Base-by-base conservation (phyloP, 2,329 filamentous ascomycete genomes). In the Beauveria brongniartii region DNA sequence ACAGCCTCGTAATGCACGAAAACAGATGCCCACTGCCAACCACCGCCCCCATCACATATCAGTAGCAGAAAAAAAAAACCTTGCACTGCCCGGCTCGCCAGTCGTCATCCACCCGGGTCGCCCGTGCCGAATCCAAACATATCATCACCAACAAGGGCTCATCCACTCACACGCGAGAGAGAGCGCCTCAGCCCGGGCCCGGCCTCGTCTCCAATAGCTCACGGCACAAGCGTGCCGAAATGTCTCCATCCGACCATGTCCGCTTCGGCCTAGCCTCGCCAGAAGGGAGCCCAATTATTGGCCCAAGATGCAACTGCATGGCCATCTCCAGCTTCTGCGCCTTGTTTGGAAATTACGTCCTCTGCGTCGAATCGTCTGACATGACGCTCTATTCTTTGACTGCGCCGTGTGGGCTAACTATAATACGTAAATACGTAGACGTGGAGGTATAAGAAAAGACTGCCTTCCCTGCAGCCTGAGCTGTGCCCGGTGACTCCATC, bases 221-320 rank as follows among this genome's bases (percentile, higher is more conserved):
- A 59, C 57, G 57, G 57, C 57, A 59, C 57, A 43, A 53, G 26
- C 41, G 47, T 59, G 57, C 57, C 57, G 57, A 59, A 59, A 20
- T 16, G 57, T 26, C 55, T 52, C 55, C 55, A 59, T 51, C 46
- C 44, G 46, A 58, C 55, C 55, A 30, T 26, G 55, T 48, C 44
- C 30, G 28, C 55, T 57, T 6, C 44, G 22, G 55, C 30, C 24
- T 51, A 43, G 46, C 55, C 43, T 18, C 34, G 34, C 55, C 24
- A 18, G 20, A 37, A 37, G 10, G n/a, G 30, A 57, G n/a, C 55
- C 46, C 44, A 50, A 58, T 30, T 51, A 58, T 28, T 58, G 46
- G 55, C 30, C 30, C 46, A 10, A 41, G 37, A 58, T 58, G 30
- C 46, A n/a, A n/a, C 30, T 51, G 30, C 46, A 51, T 28, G 55